Evolutionary conservation across 192 early-diverging fungal genomes (phyloP).

Genomic region (Ambispora gerdemannii): DNA sequence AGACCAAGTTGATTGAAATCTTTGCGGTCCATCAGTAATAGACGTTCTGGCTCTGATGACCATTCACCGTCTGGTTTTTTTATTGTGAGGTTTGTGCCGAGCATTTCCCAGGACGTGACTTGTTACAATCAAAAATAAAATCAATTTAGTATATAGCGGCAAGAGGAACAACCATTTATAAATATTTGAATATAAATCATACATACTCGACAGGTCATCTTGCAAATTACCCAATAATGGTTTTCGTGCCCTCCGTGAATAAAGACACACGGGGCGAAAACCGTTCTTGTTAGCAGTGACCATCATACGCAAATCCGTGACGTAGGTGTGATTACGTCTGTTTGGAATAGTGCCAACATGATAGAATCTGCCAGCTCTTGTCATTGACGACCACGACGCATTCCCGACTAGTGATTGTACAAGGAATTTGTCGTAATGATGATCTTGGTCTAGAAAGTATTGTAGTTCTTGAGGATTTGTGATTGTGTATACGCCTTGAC

Average conservation of each 20-base stretch:
- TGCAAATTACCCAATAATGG: slow-evolving; percentile 53
- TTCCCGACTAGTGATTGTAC: slow-evolving; percentile 87
- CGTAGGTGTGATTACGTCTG: slow-evolving; percentile 84
- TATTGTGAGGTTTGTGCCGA: slow-evolving; percentile 83
- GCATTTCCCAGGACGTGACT: slow-evolving; percentile 86
- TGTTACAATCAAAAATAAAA: not conserved
- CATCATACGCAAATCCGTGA: slow-evolving; percentile 85
- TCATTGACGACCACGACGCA: slow-evolving; percentile 75
- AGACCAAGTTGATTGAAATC: slow-evolving; percentile 85
- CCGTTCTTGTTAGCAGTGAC: slow-evolving; percentile 68
- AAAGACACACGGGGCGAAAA: slow-evolving; percentile 79
- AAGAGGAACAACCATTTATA: no score
- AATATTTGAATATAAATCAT: slow-evolving; percentile 5
- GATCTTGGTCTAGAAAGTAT: slow-evolving; percentile 69
- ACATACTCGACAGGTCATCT: slow-evolving; percentile 31
- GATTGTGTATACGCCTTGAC: slow-evolving; percentile 89
- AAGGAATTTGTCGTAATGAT: slow-evolving; percentile 90
- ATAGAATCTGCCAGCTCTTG: slow-evolving; percentile 76
- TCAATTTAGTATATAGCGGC: no score
- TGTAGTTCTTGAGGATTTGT: slow-evolving; percentile 71
- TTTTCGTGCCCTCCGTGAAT: slow-evolving; percentile 72
- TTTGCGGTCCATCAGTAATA: slow-evolving; percentile 88
- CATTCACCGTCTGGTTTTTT: slow-evolving; percentile 71
- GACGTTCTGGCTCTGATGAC: slow-evolving; percentile 77
- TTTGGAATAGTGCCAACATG: slow-evolving; percentile 90